Conservation (phyloP, 2,329 filamentous ascomycete species). For the Fusarium pseudoanthophilum region DNA sequence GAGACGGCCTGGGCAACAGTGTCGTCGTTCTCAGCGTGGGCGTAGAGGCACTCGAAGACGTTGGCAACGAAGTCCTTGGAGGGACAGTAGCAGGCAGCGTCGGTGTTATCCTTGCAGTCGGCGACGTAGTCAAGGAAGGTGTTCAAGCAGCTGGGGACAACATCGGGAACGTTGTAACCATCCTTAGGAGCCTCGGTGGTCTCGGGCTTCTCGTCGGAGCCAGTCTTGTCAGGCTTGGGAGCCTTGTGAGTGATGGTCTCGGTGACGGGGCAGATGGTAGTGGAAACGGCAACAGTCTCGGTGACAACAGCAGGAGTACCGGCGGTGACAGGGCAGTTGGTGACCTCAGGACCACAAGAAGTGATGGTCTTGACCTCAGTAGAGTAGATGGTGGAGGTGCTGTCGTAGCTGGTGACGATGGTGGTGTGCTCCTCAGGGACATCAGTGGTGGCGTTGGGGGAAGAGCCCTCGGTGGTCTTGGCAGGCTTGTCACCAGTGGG, state of each 20-base stretch:
- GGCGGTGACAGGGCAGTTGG: constrained; percentile 59
- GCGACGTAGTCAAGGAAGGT: constrained; percentile 80
- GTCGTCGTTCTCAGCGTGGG: constrained; percentile 74
- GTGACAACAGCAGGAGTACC: constrained; percentile 39
- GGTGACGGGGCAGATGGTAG: constrained; percentile 42
- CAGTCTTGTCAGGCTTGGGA: constrained; percentile 36
- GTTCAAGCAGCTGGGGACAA: constrained; percentile 90
- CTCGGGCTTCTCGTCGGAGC: constrained; percentile 37
- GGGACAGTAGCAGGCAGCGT: constrained; percentile 88
- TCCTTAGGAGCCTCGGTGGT: constrained; percentile 50
- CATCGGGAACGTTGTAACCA: constrained; percentile 60
- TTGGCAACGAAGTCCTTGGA: constrained; percentile 78
- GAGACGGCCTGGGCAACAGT: constrained; percentile 77
- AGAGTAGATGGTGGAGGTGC: constrained; percentile 24
- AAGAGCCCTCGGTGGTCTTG: constrained; percentile 32
- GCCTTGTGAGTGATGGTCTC: constrained; percentile 37
- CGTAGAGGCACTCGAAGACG: constrained; percentile 83
- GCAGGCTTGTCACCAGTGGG: constrained; percentile 1
- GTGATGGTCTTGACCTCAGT: constrained; percentile 36
- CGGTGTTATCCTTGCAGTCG: constrained; percentile 85
- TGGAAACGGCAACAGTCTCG: constrained; percentile 39
- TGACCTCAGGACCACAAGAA: constrained; percentile 48
- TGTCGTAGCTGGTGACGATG: constrained; percentile 31
- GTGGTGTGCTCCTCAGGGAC: constrained; percentile 29
- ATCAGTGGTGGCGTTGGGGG: constrained; percentile 43